Evolutionary conservation across 1,284 basidiomycete genomes (phyloP), one percentile per base, ranked within the genome.

Genomic region (Phellopilus nigrolimitatus): DNA sequence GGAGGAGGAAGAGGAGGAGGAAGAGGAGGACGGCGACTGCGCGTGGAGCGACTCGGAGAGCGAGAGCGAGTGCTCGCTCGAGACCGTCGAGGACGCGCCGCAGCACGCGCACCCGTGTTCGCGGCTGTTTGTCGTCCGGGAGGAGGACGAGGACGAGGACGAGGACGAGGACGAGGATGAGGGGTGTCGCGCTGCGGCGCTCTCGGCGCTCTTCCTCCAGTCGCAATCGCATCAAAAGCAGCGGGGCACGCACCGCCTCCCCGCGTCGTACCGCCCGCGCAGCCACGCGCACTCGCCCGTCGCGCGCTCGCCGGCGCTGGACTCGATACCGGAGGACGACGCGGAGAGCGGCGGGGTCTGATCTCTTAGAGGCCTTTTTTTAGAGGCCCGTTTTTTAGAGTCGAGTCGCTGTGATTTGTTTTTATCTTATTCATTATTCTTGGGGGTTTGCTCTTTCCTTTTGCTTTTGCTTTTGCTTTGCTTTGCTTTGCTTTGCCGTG

Each of bases 141-240:
- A 50, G 47, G 47, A 49, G 19, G 47, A 49, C 22, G 48, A 50
- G 10, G 48, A 50, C 3, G 48, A 42, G 13, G 39, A 21, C 12
- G 19, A 45, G 27, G 43, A 33, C 27, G 43, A 45, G 5, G 25
- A 33, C 17, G 40, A 45, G 5, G 25, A 33, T 28, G 40, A 19
- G 41, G 24, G 9, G 21, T 7, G 24, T 3, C 41, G 28, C 12
- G 41, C 41, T 28, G 41, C 41, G 3, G 41, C 41, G 21, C 41
- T 43, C 13, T 19, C 41, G n/a, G 41, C 41, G 17, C 17, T 43
- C 21, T 43, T 43, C 41, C 21, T 24, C 41, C 10, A 33, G 31
- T 9, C 31, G 6, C 31, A 33, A 2, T 9, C 31, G 6, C 10
- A 33, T 9, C 31, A 33, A n/a, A 9, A 33, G 31, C 31, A n/a